Base-by-base conservation (phyloP, 106 monocot species). In the Hemerocallis citrina region DNA sequence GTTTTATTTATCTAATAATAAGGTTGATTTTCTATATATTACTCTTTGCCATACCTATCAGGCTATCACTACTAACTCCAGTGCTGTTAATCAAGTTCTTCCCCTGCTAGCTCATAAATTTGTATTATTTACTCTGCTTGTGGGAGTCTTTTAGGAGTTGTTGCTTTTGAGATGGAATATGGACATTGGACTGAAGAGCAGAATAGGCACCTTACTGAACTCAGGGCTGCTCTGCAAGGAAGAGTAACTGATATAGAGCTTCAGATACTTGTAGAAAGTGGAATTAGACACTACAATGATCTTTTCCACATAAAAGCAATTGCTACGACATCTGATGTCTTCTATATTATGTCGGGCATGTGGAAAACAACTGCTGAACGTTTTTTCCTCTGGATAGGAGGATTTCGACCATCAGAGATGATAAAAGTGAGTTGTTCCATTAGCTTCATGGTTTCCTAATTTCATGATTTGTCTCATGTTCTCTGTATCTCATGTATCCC, bases 311-410 rank as follows among this genome's bases (percentile, higher is more conserved):
- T 96, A 46, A 96, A 96, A 68, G 57, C 75, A 34, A 63, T 76
- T 27, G 86, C 72, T 37, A 76, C 95, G 4, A 84, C 81, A 32
- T 71, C 86, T 48, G 95, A 96, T 72, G 90, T 96, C 12, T 90
- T 96, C 68, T 91, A 90, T 60, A 38, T 96, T 30, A 84, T 90
- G 68, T 96, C 95, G 42, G 95, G 95, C 58, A 81, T 87, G 78
- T 96, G 95, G 90, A 86, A 62, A 69, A 75, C 90, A 16, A 19
- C 72, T 50, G 74, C 77, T 0, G 95, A 96, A 44, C 69, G 95
- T 19, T 86, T 86, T 57, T 96, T 96, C 46, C 78, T 81, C 12
- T 96, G 95, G 95, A 90, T 96, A 52, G 95, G 95, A 34, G 95
- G 95, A 35, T 96, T 96, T 72, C 86, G 95, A 35, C 95, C 95